Evolutionary conservation across 2,329 filamentous ascomycete genomes (phyloP), one percentile per base, ranked within the genome.

Genomic region (Epicoccum sorghinum): DNA sequence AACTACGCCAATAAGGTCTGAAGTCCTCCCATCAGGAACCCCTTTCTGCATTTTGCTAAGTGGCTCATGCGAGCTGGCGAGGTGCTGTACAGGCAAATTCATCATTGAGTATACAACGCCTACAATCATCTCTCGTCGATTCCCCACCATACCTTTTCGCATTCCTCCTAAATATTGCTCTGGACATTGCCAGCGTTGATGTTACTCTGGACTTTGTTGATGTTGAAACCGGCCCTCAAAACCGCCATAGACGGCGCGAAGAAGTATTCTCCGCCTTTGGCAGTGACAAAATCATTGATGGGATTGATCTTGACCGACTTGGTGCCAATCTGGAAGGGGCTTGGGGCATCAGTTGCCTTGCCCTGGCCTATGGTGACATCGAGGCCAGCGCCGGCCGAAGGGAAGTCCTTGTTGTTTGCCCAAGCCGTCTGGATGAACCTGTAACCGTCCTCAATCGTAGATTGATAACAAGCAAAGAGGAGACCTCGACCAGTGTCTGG

Each of bases 211-310:
- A 50, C 14, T 3, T 43, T 50, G 9, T 32, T 32, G 8, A 55
- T 25, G n/a, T 55, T 50, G 33, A 55, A 55, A 4, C 52, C 52
- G 18, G 46, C 46, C 14, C 32, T 55, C 36, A 55, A 27, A 4
- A 55, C 46, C n/a, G 23, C 35, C 36, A 55, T 46, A 8, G 52
- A 55, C 1, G 52, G 52, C 25, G 52, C 46, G 32, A 55, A 55
- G 37, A 55, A 55, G 32, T 55, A 55, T 22, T 55, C 52, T 32
- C 52, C 52, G 3, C 52, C 52, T 18, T 50, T 55, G 3, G 47
- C 25, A 9, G 52, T 55, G 8, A 55, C 52, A 13, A 55, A 55
- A 7, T 45, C 52, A 7, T 55, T 55, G n/a, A 55, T 33, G 1
- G 52, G 52, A 18, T 55, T 55, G 46, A 55, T 41, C 6, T 37